Base-by-base conservation (phyloP, 2,329 filamentous ascomycete species). In the Beauveria sp. region DNA sequence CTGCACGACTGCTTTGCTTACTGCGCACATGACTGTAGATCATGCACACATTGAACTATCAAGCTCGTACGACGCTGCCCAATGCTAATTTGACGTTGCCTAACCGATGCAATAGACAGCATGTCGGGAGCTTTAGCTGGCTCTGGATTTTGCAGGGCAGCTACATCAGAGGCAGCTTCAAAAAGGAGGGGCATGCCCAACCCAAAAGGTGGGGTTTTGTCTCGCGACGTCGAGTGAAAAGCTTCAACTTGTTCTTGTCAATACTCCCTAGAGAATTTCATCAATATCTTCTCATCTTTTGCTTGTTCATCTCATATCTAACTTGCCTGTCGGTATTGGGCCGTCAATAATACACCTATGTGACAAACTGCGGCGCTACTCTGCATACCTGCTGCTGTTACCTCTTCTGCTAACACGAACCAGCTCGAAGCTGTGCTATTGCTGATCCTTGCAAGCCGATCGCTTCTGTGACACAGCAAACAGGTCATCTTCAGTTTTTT, bases 151-250 rank as follows among this genome's bases (percentile, higher is more conserved):
- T 53, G 42, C 42, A 61, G 42, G 12, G 59, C 59, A 54, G 59
- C 59, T n/a, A 60, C 16, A 46, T 54, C 26, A 22, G 28, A 40
- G 18, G 38, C 26, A 53, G 42, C 58, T 53, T 60, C 49, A 60
- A 28, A 60, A 60, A 43, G 51, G 43, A 50, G 59, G 59, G 59
- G 59, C 59, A 26, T 24, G 22, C 51, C 51, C 40, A 49, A 61
- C 31, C 43, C 34, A 31, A 51, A 61, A 61, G 50, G 59, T 61
- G 59, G 59, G 59, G 59, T 55, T 49, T 12, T 12, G 31, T 34
- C 28, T 61, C 28, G 38, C 28, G 42, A 49, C 59, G 22, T 61
- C 51, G n/a, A 53, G 49, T 54, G 28, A 28, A 14, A 45, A n/a
- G 48, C 46, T 51, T 60, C 56, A 28, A 18, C 58, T 54, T 43